These are phyloP conservation scores for Davidsoniella virescens DNA, from an alignment of 2,329 filamentous ascomycete genomes.

Conservation along the genomic window DNA sequence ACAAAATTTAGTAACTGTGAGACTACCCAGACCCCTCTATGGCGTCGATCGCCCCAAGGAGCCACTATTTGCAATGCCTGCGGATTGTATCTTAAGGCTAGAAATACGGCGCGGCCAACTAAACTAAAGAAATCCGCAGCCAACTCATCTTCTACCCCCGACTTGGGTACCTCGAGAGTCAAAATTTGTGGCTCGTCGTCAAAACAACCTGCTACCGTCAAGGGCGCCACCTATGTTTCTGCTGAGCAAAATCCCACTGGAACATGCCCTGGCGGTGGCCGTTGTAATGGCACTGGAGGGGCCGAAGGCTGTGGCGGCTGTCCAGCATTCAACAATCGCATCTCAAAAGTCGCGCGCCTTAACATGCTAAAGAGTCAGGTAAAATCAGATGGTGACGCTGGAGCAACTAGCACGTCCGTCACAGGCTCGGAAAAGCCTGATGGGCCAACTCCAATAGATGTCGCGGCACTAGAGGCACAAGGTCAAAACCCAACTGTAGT, in stretches of 20 bases:
- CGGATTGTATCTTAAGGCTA: constrained; percentile 82
- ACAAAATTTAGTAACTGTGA: constrained; percentile 60
- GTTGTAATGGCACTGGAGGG: constrained; percentile 90
- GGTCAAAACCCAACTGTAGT: constrained; percentile 42
- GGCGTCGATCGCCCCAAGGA: constrained; percentile 83
- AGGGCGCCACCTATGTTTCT: constrained; percentile 55
- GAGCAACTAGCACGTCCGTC: constrained; percentile 17
- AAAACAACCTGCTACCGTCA: constrained; percentile 26
- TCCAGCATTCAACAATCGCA: constrained; percentile 91
- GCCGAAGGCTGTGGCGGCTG: constrained; percentile 91
- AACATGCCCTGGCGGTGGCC: constrained; percentile 88
- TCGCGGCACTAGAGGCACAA: constrained; percentile 30
- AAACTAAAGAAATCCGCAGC: constrained; percentile 67
- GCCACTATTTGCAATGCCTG: constrained; percentile 97
- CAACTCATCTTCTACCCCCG: constrained; percentile 26
- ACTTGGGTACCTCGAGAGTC: constrained; percentile 28
- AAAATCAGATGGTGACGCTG: constrained; percentile 16
- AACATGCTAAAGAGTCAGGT: constrained; percentile 35
- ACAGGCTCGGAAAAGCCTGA: constrained; percentile 9
- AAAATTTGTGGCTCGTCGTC: constrained; percentile 20
- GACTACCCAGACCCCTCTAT: constrained; percentile 84
- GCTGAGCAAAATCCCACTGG: constrained; percentile 60
- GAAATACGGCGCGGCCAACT: constrained; percentile 79
- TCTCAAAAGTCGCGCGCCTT: constrained; percentile 71
- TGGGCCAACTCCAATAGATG: constrained; percentile 15